Conservation (phyloP, 176 grass and related monocot genomes). For the Oryza longistaminata region DNA sequence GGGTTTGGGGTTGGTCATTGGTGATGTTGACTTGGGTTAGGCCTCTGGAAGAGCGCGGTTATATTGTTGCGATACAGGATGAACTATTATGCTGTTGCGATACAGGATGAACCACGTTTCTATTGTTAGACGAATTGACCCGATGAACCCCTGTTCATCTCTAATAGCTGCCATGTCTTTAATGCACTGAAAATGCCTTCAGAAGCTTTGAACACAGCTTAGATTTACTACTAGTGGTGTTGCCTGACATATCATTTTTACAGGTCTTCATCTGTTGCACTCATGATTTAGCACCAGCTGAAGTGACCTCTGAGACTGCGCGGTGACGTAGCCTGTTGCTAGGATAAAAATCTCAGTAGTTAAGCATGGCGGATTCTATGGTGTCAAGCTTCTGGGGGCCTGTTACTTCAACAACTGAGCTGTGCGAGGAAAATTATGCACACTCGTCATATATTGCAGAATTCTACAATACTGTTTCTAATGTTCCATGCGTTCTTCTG, state of each 20-base stretch:
- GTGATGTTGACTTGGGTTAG: slow-evolving; percentile 7
- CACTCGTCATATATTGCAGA: slow-evolving; percentile 79
- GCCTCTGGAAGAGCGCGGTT: neutral
- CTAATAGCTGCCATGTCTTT: neutral
- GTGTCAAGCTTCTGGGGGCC: slow-evolving; percentile 84
- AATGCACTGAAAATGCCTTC: neutral
- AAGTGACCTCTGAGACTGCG: slow-evolving; percentile 1
- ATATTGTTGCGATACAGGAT: neutral
- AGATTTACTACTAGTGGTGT: neutral
- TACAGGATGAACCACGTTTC: neutral
- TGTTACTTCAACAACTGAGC: slow-evolving; percentile 72
- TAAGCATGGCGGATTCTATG: slow-evolving; percentile 71
- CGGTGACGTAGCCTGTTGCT: slow-evolving; percentile 14
- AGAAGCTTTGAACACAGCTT: neutral
- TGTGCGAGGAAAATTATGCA: slow-evolving; percentile 72
- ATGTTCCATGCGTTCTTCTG: slow-evolving; percentile 67
- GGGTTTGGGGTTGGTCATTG: neutral
- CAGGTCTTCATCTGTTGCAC: slow-evolving; percentile 38
- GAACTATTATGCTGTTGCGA: too few relatives aligned
- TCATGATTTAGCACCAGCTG: slow-evolving; percentile 37
- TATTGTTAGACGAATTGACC: neutral
- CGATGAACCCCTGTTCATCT: neutral
- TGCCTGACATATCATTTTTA: neutral
- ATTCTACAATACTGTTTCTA: slow-evolving; percentile 84
- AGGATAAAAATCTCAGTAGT: neutral